These are phyloP conservation scores for Taxillus chinensis DNA, from an alignment of 164 flowering plant genomes.

Conservation along the genomic window DNA sequence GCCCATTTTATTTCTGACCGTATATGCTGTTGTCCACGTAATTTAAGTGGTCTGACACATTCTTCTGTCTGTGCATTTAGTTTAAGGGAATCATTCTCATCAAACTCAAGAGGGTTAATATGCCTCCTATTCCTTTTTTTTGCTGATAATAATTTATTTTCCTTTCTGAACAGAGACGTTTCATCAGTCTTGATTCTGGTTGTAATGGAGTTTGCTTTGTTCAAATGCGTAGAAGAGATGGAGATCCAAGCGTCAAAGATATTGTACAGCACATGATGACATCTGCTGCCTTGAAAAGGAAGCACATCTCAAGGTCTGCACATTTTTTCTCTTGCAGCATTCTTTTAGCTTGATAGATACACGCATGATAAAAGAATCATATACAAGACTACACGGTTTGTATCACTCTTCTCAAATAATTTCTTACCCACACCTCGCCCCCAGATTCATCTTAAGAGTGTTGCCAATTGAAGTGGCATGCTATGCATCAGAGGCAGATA, in stretches of 20 bases:
- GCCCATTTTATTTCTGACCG: too few species aligned
- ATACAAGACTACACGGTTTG: not conserved
- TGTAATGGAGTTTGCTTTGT: conserved; percentile 83
- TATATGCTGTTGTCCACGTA: too few species aligned
- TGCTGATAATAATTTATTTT: conserved; percentile 8
- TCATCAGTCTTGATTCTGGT: conserved; percentile 72
- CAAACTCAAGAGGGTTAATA: not conserved
- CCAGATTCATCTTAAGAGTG: conserved; percentile 68
- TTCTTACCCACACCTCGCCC: conserved; percentile 6
- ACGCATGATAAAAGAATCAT: not conserved
- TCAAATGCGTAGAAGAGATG: conserved; percentile 75
- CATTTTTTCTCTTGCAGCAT: conserved; percentile 2
- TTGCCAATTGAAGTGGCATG: conserved; percentile 83
- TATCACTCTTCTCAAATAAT: not conserved
- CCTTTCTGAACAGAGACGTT: conserved; percentile 62
- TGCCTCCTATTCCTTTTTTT: not conserved
- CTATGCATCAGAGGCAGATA: conserved; percentile 93
- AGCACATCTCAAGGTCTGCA: conserved; percentile 86
- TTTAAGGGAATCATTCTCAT: not conserved
- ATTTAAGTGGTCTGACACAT: too few species aligned
- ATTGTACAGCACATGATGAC: conserved; percentile 77
- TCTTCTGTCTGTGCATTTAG: too few species aligned
- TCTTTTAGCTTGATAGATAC: not conserved
- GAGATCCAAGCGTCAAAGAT: conserved; percentile 62
- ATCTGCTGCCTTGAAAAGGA: conserved; percentile 65